phyloP scores from a whole-genome alignment of 176 grass and related monocot species.

The Rhynchospora tenuis region DNA sequence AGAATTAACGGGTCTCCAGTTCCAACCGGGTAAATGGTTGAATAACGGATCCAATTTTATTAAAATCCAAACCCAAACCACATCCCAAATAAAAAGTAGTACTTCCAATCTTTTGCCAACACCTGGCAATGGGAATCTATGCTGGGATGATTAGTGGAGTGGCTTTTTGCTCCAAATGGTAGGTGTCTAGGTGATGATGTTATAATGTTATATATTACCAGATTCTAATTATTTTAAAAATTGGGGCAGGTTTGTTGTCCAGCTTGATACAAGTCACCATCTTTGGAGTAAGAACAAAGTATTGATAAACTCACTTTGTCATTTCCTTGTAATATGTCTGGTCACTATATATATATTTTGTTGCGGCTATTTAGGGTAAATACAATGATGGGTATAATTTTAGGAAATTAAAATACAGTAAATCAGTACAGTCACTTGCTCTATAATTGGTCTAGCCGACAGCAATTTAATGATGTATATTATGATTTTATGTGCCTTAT shows the following conservation, averaged over 20 bases:
- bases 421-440: no score
- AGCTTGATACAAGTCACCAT: background rate
- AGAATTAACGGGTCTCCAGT: background rate
- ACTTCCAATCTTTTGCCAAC: background rate
- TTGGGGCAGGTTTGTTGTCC: background rate
- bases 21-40: background rate
- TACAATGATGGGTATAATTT: background rate
- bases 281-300: background rate
- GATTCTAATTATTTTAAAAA: background rate
- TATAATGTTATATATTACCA: background rate
- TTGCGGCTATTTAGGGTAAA: background rate
- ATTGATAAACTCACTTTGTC: background rate
- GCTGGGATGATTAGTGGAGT: constrained; percentile 1
- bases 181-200: background rate
- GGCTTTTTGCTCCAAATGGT: background rate
- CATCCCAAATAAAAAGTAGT: background rate
- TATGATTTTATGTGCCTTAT: no score
- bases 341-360: background rate
- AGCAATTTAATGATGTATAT: no score
- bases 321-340: background rate
- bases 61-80: background rate
- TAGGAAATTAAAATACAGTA: no score
- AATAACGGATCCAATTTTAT: background rate
- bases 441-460: no score
- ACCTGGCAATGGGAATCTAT: constrained; percentile 3